A percentile compares a stretch with the other conserved stretches of the same genome.
These are phyloP conservation scores for Pseudocercospora crystallina DNA, from an alignment of 2,329 filamentous ascomycete species.

Conservation along the genomic window DNA sequence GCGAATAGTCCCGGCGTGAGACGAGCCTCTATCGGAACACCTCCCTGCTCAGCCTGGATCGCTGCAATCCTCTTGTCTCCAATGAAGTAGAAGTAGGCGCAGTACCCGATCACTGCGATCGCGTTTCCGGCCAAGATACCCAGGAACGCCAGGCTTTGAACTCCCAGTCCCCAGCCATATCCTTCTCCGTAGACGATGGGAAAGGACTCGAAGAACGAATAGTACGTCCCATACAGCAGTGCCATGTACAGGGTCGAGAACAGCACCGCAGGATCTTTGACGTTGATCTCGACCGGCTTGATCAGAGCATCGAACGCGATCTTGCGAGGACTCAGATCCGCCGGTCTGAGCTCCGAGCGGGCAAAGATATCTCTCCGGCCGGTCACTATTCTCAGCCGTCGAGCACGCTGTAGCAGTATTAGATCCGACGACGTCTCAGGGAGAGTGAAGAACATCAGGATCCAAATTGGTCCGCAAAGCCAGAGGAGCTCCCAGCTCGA, in stretches of 20 bases:
- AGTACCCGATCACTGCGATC: neutral
- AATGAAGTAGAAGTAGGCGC: slow-evolving; percentile 6
- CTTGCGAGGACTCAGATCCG: neutral
- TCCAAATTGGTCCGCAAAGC: slow-evolving; percentile 52
- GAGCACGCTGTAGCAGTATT: slow-evolving; percentile 41
- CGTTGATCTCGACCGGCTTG: slow-evolving; percentile 57
- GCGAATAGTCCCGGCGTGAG: slow-evolving; percentile 6
- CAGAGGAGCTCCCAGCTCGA: slow-evolving; percentile 10
- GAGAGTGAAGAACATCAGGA: slow-evolving; percentile 56
- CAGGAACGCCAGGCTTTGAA: slow-evolving; percentile 3
- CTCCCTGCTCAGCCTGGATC: neutral
- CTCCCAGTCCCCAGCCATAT: slow-evolving; percentile 58
- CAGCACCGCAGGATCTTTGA: slow-evolving; percentile 54
- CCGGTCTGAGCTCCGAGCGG: neutral
- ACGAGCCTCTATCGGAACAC: slow-evolving; percentile 4
- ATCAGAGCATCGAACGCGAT: slow-evolving; percentile 53
- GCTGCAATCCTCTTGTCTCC: slow-evolving; percentile 1
- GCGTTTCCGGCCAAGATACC: slow-evolving; percentile 1
- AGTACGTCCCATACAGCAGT: slow-evolving; percentile 63
- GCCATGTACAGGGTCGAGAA: slow-evolving; percentile 44
- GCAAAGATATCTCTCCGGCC: slow-evolving; percentile 28
- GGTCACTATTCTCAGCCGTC: slow-evolving; percentile 39
- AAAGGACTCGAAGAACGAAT: slow-evolving; percentile 64
- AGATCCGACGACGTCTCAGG: slow-evolving; percentile 57
- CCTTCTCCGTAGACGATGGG: slow-evolving; percentile 61